These are phyloP conservation scores for Globisporangium spinosum DNA, from an alignment of 352 stramenopile species.

Conservation along the genomic window DNA sequence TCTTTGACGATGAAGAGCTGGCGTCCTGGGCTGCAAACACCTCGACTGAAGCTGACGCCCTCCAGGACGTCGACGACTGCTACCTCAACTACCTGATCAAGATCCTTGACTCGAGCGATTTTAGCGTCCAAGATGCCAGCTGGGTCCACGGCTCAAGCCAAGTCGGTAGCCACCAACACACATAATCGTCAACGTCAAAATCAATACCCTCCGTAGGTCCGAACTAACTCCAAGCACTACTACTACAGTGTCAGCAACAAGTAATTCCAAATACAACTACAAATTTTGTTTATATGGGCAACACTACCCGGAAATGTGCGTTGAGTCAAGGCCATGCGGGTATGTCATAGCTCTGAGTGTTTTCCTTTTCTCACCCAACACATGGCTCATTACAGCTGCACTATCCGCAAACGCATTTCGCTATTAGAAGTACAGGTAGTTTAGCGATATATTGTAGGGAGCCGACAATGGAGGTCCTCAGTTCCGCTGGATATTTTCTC, in stretches of 20 bases:
- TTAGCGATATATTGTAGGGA: background rate
- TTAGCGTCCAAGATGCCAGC: background rate
- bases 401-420: background rate
- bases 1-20: conserved; percentile 1
- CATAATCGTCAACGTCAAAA: background rate
- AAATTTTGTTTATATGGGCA: background rate
- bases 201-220: background rate
- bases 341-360: background rate
- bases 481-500: background rate
- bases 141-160: background rate
- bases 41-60: conserved; percentile 1
- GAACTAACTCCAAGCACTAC: background rate
- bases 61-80: conserved; percentile 13
- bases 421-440: background rate
- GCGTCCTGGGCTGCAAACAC: background rate
- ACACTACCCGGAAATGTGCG: background rate
- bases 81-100: conserved; percentile 19
- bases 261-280: background rate
- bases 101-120: conserved; percentile 5
- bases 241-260: background rate
- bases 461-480: background rate
- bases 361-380: background rate
- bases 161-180: background rate
- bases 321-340: too few relatives aligned
- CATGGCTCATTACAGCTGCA: background rate